Conservation (phyloP, 768 basidiomycete genomes). For the Pulveroboletus sp. region DNA sequence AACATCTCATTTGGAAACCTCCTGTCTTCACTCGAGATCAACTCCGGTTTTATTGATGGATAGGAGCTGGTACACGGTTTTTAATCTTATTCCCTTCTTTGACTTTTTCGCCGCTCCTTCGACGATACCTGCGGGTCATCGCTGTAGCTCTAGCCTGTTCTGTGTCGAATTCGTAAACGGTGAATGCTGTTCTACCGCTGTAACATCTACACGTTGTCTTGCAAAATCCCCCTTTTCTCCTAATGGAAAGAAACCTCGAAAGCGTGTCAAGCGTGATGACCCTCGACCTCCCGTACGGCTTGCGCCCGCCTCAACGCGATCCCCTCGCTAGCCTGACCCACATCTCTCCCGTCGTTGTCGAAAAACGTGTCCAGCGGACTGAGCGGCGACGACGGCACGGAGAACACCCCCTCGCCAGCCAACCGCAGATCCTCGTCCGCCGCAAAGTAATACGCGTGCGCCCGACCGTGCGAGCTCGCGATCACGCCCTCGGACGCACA, state of each 20-base stretch:
- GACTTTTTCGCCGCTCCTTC: not conserved
- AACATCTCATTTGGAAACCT: slow-evolving; percentile 88
- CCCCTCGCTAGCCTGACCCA: slow-evolving; percentile 8
- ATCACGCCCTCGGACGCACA: not conserved
- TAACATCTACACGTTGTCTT: slow-evolving; percentile 14
- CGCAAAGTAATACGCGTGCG: slow-evolving; percentile 47
- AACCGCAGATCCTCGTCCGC: slow-evolving; percentile 49
- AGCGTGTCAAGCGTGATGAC: slow-evolving; percentile 8
- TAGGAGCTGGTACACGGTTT: not conserved
- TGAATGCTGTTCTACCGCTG: slow-evolving; percentile 14
- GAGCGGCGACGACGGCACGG: slow-evolving; percentile 62
- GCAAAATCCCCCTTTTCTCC: not conserved
- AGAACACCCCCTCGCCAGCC: slow-evolving; percentile 70
- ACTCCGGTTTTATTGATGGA: slow-evolving; percentile 56
- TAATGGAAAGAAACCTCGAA: not conserved
- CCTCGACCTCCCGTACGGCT: slow-evolving; percentile 1
- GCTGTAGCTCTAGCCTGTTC: slow-evolving; percentile 26
- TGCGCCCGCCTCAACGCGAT: slow-evolving; percentile 19
- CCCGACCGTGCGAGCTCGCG: too few species aligned
- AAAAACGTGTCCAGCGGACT: slow-evolving; percentile 32
- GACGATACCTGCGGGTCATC: slow-evolving; percentile 8
- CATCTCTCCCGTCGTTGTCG: slow-evolving; percentile 8
- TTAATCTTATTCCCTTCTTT: not conserved
- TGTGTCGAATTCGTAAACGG: slow-evolving; percentile 7
- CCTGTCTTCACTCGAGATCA: slow-evolving; percentile 90